These are phyloP conservation scores for Termitomyces sp. DNA, from an alignment of 768 basidiomycete species.

Conservation along the genomic window DNA sequence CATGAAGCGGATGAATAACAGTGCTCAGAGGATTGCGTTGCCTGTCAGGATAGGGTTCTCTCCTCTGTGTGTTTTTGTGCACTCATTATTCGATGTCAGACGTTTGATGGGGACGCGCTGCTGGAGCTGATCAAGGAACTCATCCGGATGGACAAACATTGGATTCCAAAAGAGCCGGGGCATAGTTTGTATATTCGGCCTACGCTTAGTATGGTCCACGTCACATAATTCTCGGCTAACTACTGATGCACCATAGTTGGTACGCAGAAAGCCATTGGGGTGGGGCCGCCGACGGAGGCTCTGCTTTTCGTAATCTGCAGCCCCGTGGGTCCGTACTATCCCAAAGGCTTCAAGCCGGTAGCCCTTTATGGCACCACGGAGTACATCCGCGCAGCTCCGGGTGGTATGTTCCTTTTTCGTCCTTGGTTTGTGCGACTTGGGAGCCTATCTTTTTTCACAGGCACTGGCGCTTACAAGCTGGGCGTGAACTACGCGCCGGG, in stretches of 20 bases:
- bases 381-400: constrained; percentile 79
- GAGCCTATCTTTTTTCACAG: constrained; percentile 23
- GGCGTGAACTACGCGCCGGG: constrained; percentile 88
- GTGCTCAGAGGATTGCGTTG: constrained; percentile 70
- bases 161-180: constrained; percentile 86
- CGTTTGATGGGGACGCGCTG: constrained; percentile 72
- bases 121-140: constrained; percentile 82
- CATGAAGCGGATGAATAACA: constrained; percentile 91
- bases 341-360: constrained; percentile 85
- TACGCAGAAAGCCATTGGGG: constrained; percentile 63
- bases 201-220: constrained; percentile 43
- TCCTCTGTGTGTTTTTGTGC: not conserved
- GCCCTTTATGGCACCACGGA: constrained; percentile 83
- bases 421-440: not conserved
- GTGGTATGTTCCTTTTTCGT: constrained; percentile 42
- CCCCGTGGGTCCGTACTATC: constrained; percentile 83
- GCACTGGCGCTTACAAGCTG: constrained; percentile 84
- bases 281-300: constrained; percentile 73
- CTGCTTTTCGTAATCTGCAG: constrained; percentile 81
- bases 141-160: constrained; percentile 74
- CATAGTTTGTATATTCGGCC: constrained; percentile 92
- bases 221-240: not conserved
- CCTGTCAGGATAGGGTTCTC: constrained; percentile 48
- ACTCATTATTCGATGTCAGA: constrained; percentile 31
- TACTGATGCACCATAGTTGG: constrained; percentile 65